These are phyloP conservation scores for Trametopsis cervina DNA, from an alignment of 768 basidiomycete genomes.

Conservation along the genomic window DNA sequence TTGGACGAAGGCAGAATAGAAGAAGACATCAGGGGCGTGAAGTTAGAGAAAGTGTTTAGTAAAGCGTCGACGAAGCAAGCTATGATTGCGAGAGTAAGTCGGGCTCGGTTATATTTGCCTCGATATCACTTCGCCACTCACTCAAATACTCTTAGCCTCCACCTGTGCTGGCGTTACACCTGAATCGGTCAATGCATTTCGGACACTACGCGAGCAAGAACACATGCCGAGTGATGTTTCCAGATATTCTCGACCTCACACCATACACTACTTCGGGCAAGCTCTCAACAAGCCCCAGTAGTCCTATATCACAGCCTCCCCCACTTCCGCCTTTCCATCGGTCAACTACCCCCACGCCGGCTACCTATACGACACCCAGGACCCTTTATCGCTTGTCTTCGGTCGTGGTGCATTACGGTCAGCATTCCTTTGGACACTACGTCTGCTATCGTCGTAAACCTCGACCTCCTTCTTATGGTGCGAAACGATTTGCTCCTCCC, in stretches of 20 bases:
- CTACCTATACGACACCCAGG: conserved; percentile 42
- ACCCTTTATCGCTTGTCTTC: conserved; percentile 83
- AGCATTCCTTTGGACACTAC: conserved; percentile 92
- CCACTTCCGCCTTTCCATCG: conserved; percentile 34
- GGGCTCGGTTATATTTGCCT: no score
- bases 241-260: conserved; percentile 84
- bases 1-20: conserved; percentile 74
- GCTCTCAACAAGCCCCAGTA: conserved; percentile 62
- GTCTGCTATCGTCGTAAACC: conserved; percentile 88
- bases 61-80: conserved; percentile 79
- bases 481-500: conserved; percentile 34
- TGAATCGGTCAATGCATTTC: conserved; percentile 86
- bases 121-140: no score
- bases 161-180: conserved; percentile 77
- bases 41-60: conserved; percentile 71
- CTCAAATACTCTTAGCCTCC: conserved; percentile 53
- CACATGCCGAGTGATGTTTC: conserved; percentile 70
- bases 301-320: conserved; percentile 63
- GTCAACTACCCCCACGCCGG: conserved; percentile 50
- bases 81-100: conserved; percentile 82
- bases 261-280: conserved; percentile 80
- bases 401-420: conserved; percentile 89
- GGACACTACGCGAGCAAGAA: conserved; percentile 80
- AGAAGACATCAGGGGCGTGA: conserved; percentile 76
- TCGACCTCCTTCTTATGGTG: conserved; percentile 32